Evolutionary conservation across 208 protist species (phyloP).

Genomic region (Phytomonas sp.): DNA sequence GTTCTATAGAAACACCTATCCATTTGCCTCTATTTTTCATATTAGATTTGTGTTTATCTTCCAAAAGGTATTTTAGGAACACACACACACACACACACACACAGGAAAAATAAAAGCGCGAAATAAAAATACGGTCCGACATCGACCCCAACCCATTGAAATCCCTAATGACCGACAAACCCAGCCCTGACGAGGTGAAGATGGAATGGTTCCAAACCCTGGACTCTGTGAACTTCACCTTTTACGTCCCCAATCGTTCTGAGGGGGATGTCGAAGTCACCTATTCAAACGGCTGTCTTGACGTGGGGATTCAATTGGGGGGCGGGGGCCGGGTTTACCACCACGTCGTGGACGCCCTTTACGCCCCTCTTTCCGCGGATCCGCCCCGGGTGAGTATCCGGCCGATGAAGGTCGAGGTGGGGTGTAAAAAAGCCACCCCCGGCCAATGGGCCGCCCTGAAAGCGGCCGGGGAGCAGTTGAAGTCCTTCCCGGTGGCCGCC

Average conservation of each 20-base stretch:
- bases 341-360: conserved; percentile 60
- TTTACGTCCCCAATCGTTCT: conserved; percentile 75
- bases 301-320: conserved; percentile 54
- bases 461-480: conserved; percentile 12
- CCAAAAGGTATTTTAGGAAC: neutral
- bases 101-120: neutral
- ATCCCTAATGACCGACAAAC: neutral
- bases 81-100: conserved; percentile 2
- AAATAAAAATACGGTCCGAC: conserved; percentile 3
- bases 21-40: conserved; percentile 1
- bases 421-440: conserved; percentile 39
- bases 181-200: conserved; percentile 26
- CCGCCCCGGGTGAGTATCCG: conserved; percentile 34
- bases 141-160: neutral
- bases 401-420: conserved; percentile 86
- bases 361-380: conserved; percentile 20
- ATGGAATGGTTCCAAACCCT: conserved; percentile 89
- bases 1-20: neutral
- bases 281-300: conserved; percentile 24
- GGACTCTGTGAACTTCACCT: conserved; percentile 56
- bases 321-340: conserved; percentile 55
- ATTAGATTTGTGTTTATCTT: neutral
- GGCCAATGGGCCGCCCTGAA: conserved; percentile 75
- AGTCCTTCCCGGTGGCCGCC: neutral
- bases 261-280: conserved; percentile 48